Conservation (phyloP, 345 rosid species). For the Syzygium aqueum region DNA sequence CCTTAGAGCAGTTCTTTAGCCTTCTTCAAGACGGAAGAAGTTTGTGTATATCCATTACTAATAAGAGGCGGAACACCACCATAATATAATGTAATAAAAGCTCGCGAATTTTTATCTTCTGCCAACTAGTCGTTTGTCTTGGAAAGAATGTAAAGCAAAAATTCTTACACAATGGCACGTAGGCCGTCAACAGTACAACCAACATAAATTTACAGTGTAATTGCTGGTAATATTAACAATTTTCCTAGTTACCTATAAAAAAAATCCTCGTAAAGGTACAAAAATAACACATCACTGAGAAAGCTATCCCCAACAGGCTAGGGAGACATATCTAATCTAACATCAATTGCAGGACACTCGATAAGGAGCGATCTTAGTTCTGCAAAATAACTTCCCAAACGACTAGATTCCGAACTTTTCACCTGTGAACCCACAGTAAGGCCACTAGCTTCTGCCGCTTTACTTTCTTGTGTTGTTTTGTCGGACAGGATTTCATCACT, state of each 20-base stretch:
- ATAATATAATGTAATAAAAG: not conserved
- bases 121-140: not conserved
- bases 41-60: not conserved
- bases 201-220: not conserved
- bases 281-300: not conserved
- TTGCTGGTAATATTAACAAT: not conserved
- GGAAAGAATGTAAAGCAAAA: not conserved
- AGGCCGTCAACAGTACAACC: not conserved
- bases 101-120: not conserved
- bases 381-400: constrained; percentile 20
- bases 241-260: not conserved
- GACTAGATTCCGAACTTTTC: constrained; percentile 10
- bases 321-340: constrained; percentile 4
- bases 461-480: constrained; percentile 19
- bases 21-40: not conserved
- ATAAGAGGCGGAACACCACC: not conserved
- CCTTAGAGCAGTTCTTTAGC: not conserved
- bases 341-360: constrained; percentile 34
- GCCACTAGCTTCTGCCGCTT: constrained; percentile 8
- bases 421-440: constrained; percentile 1
- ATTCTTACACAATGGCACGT: not conserved
- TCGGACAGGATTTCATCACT: constrained; percentile 21
- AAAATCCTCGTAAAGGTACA: not conserved
- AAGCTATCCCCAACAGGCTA: constrained; percentile 1
- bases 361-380: constrained; percentile 50